A percentile compares a stretch with the other conserved stretches of the same genome.
These are phyloP conservation scores for Phytophthora melonis DNA, from an alignment of 352 stramenopile genomes.

Conservation along the genomic window DNA sequence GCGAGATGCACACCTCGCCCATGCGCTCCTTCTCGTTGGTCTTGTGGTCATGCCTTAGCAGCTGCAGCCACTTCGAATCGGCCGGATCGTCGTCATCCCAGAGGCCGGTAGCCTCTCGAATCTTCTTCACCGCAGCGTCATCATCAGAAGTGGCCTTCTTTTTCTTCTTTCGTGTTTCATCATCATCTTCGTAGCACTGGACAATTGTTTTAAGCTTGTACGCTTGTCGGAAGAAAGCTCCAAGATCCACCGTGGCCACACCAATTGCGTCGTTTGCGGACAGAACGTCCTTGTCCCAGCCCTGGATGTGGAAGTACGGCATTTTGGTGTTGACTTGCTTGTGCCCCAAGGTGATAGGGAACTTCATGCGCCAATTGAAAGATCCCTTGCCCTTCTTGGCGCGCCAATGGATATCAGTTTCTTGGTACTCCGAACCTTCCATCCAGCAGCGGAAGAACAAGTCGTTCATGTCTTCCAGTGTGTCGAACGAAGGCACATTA, in stretches of 20 bases:
- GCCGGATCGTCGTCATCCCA: conserved; percentile 86
- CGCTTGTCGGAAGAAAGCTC: conserved; percentile 73
- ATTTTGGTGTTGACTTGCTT: conserved; percentile 92
- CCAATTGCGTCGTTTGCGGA: conserved; percentile 94
- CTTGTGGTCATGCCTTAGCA: conserved; percentile 85
- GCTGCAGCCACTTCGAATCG: conserved; percentile 87
- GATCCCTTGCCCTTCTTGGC: conserved; percentile 94
- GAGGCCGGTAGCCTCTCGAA: conserved; percentile 84
- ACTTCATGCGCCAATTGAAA: conserved; percentile 97
- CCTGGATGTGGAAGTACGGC: conserved; percentile 93
- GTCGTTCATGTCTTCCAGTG: conserved; percentile 93
- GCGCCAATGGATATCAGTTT: conserved; percentile 96
- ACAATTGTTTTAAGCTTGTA: conserved; percentile 83
- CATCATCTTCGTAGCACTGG: conserved; percentile 88
- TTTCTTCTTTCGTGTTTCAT: conserved; percentile 78
- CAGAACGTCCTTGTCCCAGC: conserved; percentile 95
- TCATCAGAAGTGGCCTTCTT: conserved; percentile 82
- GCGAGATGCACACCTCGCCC: conserved; percentile 89
- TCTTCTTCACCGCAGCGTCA: conserved; percentile 83
- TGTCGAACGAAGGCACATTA: conserved; percentile 89
- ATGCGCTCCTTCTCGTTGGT: conserved; percentile 85
- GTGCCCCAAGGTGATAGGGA: conserved; percentile 88
- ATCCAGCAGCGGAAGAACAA: conserved; percentile 93
- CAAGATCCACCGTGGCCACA: conserved; percentile 85
- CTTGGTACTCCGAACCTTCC: conserved; percentile 79